Conservation (phyloP, 2,329 filamentous ascomycete genomes). For the Pyrenochaeta sp. region DNA sequence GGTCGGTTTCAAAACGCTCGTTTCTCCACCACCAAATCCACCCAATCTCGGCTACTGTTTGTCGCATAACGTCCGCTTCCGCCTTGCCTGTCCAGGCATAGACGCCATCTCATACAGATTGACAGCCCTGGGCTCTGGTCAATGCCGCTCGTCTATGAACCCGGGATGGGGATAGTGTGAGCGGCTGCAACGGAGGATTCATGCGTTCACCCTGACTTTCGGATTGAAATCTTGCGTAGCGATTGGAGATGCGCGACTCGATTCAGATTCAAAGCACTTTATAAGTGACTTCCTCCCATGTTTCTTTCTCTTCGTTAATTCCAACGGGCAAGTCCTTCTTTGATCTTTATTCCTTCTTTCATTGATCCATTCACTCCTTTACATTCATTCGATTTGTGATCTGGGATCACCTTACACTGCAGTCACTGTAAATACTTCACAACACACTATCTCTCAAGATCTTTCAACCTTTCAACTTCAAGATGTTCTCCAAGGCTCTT, state of each 20-base stretch:
- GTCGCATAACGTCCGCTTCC: conserved; percentile 21
- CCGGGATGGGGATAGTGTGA: conserved; percentile 15
- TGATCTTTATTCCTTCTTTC: conserved; percentile 26
- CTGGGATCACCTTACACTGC: conserved; percentile 27
- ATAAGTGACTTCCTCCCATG: conserved; percentile 12
- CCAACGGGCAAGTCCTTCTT: conserved; percentile 35
- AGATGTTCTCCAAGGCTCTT: conserved; percentile 43
- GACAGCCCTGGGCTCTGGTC: conserved; percentile 17
- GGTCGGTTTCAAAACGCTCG: conserved; percentile 31
- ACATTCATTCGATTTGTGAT: conserved; percentile 34
- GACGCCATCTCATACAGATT: conserved; percentile 23
- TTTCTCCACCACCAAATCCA: conserved; percentile 26
- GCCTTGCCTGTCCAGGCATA: conserved; percentile 14
- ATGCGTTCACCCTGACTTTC: conserved; percentile 25
- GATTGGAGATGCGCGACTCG: neutral
- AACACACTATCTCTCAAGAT: neutral
- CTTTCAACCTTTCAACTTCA: conserved; percentile 15
- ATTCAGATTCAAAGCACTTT: conserved; percentile 3
- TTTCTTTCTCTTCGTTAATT: conserved; percentile 15
- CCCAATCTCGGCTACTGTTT: conserved; percentile 29
- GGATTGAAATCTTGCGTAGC: conserved; percentile 21
- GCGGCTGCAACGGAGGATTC: conserved; percentile 27
- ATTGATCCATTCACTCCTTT: conserved; percentile 18
- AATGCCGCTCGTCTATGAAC: conserved; percentile 15
- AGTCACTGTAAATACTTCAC: conserved; percentile 17